Evolutionary conservation across 176 grass and related monocot species (phyloP), one percentile per base, ranked within the genome.

Genomic region (Sorghum bicolor): DNA sequence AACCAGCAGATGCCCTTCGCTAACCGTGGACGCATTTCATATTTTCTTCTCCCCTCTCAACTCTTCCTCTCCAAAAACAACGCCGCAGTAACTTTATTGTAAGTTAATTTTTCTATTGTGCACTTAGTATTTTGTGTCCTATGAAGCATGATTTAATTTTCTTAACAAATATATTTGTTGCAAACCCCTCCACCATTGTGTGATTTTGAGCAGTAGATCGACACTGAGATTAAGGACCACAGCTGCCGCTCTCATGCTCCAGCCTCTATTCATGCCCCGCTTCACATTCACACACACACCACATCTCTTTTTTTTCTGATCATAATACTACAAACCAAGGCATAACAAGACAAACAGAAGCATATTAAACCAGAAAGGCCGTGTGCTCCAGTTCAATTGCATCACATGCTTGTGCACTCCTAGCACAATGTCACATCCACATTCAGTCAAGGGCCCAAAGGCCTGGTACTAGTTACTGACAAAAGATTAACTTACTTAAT

Each of bases 341-440:
- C 72, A 85, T 82, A 86, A 76, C 64, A 86, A n/a, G 83, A 86
- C 83, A 89, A 85, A 76, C 39, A 77, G 24, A 77, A 60, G 53
- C 72, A 85, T 53, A 76, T 40, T 64, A 70, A 71, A 78, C 36
- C 26, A 82, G 60, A 34, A 67, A 81, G 22, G 65, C 63, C 75
- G 37, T 82, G 79, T 82, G 72, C 67, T 80, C 22, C 38, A 29
- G 72, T 69, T 68, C 26, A 76, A 47, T 76, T 69, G 48, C 70
- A 55, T 80, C 58, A 37, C 58, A 84, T 84, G 75, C 33, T 74
- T 84, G 75, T 79, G 67, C 58, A 75, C 19, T 38, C 47, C 29
- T 43, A 80, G 60, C 74, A 55, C 31, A 75, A 79, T 57, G 10
- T 39, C 19, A 17, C 80, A 86, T 79, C 37, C 79, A 83, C 39